Evolutionary conservation across 1,139 yeast species (phyloP).

Genomic region (Yamadazyma jaroonii): DNA sequence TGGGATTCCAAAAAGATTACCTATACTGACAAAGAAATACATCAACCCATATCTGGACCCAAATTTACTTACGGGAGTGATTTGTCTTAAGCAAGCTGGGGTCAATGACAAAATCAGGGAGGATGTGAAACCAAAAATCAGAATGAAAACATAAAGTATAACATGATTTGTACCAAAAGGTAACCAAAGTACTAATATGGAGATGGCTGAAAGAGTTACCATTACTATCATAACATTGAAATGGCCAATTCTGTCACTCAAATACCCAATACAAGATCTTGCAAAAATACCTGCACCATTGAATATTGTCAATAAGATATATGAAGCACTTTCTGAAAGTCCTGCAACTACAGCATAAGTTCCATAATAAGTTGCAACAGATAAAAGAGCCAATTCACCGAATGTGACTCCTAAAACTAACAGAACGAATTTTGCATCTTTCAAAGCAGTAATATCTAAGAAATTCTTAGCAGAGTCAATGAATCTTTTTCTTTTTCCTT

Average conservation of each 20-base stretch:
- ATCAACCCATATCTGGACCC: conserved; percentile 43
- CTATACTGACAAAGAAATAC: conserved; percentile 37
- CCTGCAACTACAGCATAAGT: conserved; percentile 45
- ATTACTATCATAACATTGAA: conserved; percentile 39
- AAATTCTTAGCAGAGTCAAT: conserved; percentile 13
- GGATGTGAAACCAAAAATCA: conserved; percentile 31
- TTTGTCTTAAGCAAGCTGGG: conserved; percentile 40
- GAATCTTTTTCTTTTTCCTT: conserved; percentile 3
- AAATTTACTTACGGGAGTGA: conserved; percentile 31
- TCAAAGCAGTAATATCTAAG: conserved; percentile 24
- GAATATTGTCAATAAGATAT: conserved; percentile 35
- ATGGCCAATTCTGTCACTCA: conserved; percentile 37
- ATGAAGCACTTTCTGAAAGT: conserved; percentile 32
- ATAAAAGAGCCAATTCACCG: conserved; percentile 56
- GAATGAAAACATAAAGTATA: conserved; percentile 26
- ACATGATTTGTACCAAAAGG: conserved; percentile 36
- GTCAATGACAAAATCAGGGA: conserved; percentile 29
- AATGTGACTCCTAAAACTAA: conserved; percentile 40
- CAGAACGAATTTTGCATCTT: conserved; percentile 20
- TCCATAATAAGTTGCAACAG: conserved; percentile 44
- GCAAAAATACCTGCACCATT: conserved; percentile 41
- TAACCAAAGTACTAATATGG: conserved; percentile 35
- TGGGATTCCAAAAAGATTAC: conserved; percentile 43
- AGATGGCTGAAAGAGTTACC: conserved; percentile 28
- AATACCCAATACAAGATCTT: conserved; percentile 35